These are phyloP conservation scores for Talaromyces sp. DNA, from an alignment of 2,329 filamentous ascomycete species.

Conservation along the genomic window DNA sequence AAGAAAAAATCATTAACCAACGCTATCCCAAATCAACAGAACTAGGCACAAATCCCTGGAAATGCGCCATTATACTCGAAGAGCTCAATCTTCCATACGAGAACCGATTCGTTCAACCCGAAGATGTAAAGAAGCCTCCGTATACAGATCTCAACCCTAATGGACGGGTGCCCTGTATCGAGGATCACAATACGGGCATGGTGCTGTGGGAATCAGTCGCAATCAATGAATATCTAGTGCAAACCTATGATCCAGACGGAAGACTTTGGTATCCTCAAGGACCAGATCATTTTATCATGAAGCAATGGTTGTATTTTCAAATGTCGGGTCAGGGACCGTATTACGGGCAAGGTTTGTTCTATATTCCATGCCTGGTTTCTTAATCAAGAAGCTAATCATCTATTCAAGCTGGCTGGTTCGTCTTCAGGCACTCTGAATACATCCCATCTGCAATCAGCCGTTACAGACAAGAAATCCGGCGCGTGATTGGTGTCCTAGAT, in stretches of 20 bases:
- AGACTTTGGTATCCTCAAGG: neutral
- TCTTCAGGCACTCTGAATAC: conserved; percentile 2
- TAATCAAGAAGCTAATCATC: neutral
- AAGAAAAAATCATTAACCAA: neutral
- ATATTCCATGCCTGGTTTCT: neutral
- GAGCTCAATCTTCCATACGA: conserved; percentile 25
- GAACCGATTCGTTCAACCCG: conserved; percentile 12
- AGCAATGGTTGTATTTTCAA: conserved; percentile 12
- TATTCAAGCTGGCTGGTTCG: conserved; percentile 8
- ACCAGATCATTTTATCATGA: conserved; percentile 4
- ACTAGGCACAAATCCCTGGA: conserved; percentile 14
- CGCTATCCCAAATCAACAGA: neutral
- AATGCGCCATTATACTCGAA: conserved; percentile 24
- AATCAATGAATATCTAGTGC: conserved; percentile 11
- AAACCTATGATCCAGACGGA: neutral
- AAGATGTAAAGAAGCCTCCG: conserved; percentile 18
- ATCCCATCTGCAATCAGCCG: conserved; percentile 2
- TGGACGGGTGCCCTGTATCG: conserved; percentile 11
- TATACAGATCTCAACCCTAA: conserved; percentile 12
- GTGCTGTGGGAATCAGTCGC: conserved; percentile 7
- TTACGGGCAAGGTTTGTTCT: conserved; percentile 9
- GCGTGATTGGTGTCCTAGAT: conserved; percentile 8
- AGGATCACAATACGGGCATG: conserved; percentile 10
- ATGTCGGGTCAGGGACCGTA: conserved; percentile 12
- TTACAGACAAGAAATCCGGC: conserved; percentile 7